Evolutionary conservation across 495 filamentous ascomycete species (phyloP), one percentile per base, ranked within the genome.

Genomic region (Neurospora sp.): DNA sequence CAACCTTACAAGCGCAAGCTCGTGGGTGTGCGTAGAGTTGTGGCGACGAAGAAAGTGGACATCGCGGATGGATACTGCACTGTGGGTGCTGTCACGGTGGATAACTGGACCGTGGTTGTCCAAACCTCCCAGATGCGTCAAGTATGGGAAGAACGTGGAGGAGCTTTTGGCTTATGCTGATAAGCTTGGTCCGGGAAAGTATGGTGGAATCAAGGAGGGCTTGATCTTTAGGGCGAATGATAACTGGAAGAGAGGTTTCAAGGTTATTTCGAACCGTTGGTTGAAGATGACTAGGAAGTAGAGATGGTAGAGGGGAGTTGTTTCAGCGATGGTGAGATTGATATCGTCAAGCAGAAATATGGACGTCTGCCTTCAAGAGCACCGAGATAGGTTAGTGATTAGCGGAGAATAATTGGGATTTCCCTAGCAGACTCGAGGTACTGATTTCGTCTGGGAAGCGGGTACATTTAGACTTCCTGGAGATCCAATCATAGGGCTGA

Each of bases 201-300:
- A 45, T 41, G 77, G 76, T 1, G 71, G 71, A 2, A 12, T 74
- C 0, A 68, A 73, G 31, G 76, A 78, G 61, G 76, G 76, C 1
- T 72, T 74, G 10, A 72, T 79, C 8, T 76, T 79, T 61, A 76
- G 71, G 31, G 37, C 68, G 2, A 2, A 73, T 18, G 72, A 76
- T 41, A 3, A 61, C 14, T 35, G 70, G 5, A 47, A 22, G 1
- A 20, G 38, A 5, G 14, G 37, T 1, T 76, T 79, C 72, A 79
- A 79, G 73, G 76, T 76, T 37, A 79, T 79, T 38, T 76, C 76
- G n/a, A 78, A 79, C 45, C 35, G 40, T 39, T 79, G 76, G 76
- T 72, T 79, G 14, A 40, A 45, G 14, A 8, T 42, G 41, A 75
- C 27, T 20, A 68, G 68, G 45, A 75, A 73, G 71, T 75, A 61